Percentiles rank a stretch among this genome's conserved stretches.
Conservation (phyloP, 352 stramenopile species). For the Phytophthora pinifolia region DNA sequence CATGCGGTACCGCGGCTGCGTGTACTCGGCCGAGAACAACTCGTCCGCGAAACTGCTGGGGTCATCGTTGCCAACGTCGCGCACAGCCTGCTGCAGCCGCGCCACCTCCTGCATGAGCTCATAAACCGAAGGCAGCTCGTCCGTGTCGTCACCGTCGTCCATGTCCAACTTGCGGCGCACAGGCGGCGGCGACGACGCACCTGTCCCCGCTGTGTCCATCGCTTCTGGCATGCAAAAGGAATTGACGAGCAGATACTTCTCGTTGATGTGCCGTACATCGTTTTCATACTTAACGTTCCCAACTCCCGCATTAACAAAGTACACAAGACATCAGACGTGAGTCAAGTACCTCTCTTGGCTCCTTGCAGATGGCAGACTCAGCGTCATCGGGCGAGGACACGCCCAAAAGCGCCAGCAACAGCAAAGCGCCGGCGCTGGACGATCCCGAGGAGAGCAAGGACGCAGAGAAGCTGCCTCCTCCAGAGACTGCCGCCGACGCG, state of each 20-base stretch:
- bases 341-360: constrained; percentile 4
- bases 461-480: neutral
- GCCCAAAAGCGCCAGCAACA: constrained; percentile 6
- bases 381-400: constrained; percentile 1
- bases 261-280: constrained; percentile 16
- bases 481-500: neutral
- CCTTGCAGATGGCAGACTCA: constrained; percentile 17
- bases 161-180: constrained; percentile 33
- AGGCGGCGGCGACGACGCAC: constrained; percentile 8
- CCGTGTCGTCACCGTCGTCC: constrained; percentile 24
- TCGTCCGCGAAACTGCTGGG: constrained; percentile 35
- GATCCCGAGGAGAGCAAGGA: constrained; percentile 9
- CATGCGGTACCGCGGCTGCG: constrained; percentile 24
- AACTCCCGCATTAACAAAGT: neutral
- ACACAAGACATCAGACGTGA: constrained; percentile 10
- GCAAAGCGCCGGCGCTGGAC: constrained; percentile 11
- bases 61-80: constrained; percentile 39
- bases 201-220: constrained; percentile 5
- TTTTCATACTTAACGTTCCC: no score
- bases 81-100: constrained; percentile 45
- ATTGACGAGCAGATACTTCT: neutral
- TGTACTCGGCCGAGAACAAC: constrained; percentile 22
- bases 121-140: constrained; percentile 46
- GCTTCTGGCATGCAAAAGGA: no score
- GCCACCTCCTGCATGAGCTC: constrained; percentile 59